Base-by-base conservation (phyloP, 768 basidiomycete species). In the Pleurotus platypus region DNA sequence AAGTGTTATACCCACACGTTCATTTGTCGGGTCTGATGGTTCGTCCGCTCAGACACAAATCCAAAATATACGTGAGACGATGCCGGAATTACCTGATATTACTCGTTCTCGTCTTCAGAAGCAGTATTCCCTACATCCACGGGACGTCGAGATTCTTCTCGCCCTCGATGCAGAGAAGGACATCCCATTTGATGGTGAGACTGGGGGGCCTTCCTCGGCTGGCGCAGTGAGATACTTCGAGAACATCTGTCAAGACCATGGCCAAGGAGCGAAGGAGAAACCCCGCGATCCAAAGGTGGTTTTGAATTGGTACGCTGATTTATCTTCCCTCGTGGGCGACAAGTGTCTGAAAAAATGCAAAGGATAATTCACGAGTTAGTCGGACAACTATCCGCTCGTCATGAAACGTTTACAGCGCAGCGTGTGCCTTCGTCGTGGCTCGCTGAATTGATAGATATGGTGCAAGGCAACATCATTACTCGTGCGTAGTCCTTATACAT, bases 291-390 rank as follows among this genome's bases (percentile, higher is more conserved):
- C 90, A 0, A 89, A 87, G 63, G 70, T 78, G 3, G 90, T 86
- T 13, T 80, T 88, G 15, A 98, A 98, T 66, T 98, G 94, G 96
- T 94, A 57, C 59, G 81, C 67, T 27, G 27, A 43, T 12, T 20
- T 18, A 49, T 16, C 6, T 27, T n/a, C 30, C 56, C 55, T 6
- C 20, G 15, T 15, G 74, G 37, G 16, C 46, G 45, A 22, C 8
- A 38, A n/a, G 43, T n/a, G 13, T 26, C 62, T 50, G 43, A 46
- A n/a, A 18, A 9, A 11, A n/a, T 45, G 27, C 48, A 11, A 64
- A 96, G 94, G 94, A 82, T 98, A 72, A 85, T 85, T 2, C 91
- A 98, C 58, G 92, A 95, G 59, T 77, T 97, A 0, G 73, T 95
- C 2, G 93, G 93, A 0, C 87, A 89, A 61, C 77, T 98, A 2